Evolutionary conservation across 1,139 yeast species (phyloP), one percentile per base, ranked within the genome.

Genomic region (Petasospora fabianii): DNA sequence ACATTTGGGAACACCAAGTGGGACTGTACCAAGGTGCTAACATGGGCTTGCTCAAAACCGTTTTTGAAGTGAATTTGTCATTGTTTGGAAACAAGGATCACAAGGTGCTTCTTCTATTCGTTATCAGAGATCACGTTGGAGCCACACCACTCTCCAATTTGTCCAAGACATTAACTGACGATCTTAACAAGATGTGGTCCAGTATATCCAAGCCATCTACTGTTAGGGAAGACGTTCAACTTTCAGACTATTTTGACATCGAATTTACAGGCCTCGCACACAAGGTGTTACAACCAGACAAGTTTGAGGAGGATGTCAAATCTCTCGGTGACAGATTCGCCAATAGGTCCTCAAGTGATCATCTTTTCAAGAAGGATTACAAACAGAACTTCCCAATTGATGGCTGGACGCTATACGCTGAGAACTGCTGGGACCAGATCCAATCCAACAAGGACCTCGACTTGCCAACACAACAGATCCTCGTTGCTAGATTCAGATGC

Each of bases 1-100:
- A 92, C 61, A 79, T 92, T 60, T 92, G 98, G 97, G 98, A 92
- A 61, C 85, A 87, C 51, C 98, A 92, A 60, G 90, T 92, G 40
- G 98, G 98, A 5, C 70, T 94, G 38, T 92, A 92, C 58, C 97
- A 92, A 59, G 98, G 98, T 35, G 97, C 97, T 19, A 92, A 92
- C 56, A 84, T 92, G 96, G 98, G 95, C 1, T 66, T 92, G 38
- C 71, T 92, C 51, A 90, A 88, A 59, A 92, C 98, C 0, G 98
- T 92, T 4, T 90, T 92, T 65, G 98, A 92, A 58, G 98, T 92
- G 26, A 92, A 94, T 59, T 68, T 92, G 49, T 77, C 95, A 3
- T 67, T 94, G 31, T 92, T 92, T 61, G 68, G 68, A 15, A 49
- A 60, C 18, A 49, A 47, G 24, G 48, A 44, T 11, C 85, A 84